Evolutionary conservation across 768 basidiomycete species (phyloP), one percentile per base, ranked within the genome.

Genomic region (Lentinula raphanica): DNA sequence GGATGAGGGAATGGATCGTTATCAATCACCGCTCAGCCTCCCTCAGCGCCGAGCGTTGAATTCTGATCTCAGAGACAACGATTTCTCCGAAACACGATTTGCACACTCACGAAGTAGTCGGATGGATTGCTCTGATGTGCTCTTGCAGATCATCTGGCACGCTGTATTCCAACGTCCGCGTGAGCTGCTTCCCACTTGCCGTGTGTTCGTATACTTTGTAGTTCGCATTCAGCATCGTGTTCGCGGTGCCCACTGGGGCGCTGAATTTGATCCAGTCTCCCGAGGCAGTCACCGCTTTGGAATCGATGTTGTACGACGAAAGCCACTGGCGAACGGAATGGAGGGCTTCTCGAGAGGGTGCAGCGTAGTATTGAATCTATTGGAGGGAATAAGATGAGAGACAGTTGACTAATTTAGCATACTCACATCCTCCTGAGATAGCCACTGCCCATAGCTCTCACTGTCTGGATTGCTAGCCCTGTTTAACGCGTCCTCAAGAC

Each of bases 251-350:
- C 54, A 75, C 70, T 5, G 71, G 64, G 3, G 72, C 55, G 4
- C 59, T 62, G 64, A 72, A 63, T 19, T 60, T 61, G n/a, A 76
- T 58, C 73, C 73, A 74, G 64, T 77, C 74, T 2, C 71, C 69
- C 1, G 74, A 69, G 15, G 78, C 75, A 8, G 73, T 71, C 17
- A 66, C 54, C 2, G 74, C 57, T 35, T 69, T 63, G 42, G 73
- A 66, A 17, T 23, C 80, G 64, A 31, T 51, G 27, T 78, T 79
- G 54, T 80, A 71, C 1, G 69, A 70, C 0, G 70, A 68, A 1
- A 83, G 65, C 82, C 82, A 83, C 53, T 71, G 70, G 19, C 70
- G 70, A 29, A 69, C 69, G 21, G 62, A 58, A 46, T 79, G 74
- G 21, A 61, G 40, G 28, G 64, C 49, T 11, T 59, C 59, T 12